A percentile compares a stretch with the other conserved stretches of the same genome.
phyloP scores from a whole-genome alignment of 768 basidiomycete species.

The Russula dissimulans region DNA sequence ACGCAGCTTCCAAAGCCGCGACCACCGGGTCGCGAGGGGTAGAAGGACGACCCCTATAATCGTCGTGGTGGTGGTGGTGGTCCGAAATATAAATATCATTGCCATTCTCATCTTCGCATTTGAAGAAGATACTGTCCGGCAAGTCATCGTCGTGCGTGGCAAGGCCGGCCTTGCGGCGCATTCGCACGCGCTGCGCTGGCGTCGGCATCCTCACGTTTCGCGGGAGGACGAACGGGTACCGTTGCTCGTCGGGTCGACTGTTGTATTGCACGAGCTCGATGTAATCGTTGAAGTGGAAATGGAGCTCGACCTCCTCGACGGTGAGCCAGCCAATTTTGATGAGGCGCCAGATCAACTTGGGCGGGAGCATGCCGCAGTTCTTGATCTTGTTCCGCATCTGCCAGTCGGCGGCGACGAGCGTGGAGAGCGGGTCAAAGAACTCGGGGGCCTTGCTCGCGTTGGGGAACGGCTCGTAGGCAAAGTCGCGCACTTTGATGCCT shows the following conservation, averaged over 20 bases:
- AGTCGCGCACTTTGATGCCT: slow-evolving; percentile 30
- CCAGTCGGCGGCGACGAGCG: slow-evolving; percentile 24
- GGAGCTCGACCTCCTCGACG: slow-evolving; percentile 19
- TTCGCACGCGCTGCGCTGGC: slow-evolving; percentile 19
- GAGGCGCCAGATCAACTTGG: slow-evolving; percentile 23
- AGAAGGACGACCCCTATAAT: background rate
- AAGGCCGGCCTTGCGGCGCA: slow-evolving; percentile 18
- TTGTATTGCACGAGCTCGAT: slow-evolving; percentile 20
- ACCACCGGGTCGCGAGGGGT: background rate
- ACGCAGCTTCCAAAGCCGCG: background rate
- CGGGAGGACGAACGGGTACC: slow-evolving; percentile 22
- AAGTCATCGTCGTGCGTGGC: slow-evolving; percentile 13
- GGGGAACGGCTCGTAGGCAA: slow-evolving; percentile 19
- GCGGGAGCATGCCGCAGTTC: slow-evolving; percentile 11
- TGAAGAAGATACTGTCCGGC: slow-evolving; percentile 22
- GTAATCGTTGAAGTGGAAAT: slow-evolving; percentile 21
- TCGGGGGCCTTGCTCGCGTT: slow-evolving; percentile 20
- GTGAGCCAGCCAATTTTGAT: slow-evolving; percentile 25
- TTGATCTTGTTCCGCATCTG: slow-evolving; percentile 21
- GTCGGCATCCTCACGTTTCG: slow-evolving; percentile 18
- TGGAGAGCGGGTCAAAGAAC: slow-evolving; percentile 21
- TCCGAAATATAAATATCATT: too few species aligned
- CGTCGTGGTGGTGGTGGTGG: too few species aligned
- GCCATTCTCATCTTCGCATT: background rate
- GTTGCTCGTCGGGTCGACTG: slow-evolving; percentile 16